Base-by-base conservation (phyloP, 306 rosid genomes). In the Castanospermum australe region DNA sequence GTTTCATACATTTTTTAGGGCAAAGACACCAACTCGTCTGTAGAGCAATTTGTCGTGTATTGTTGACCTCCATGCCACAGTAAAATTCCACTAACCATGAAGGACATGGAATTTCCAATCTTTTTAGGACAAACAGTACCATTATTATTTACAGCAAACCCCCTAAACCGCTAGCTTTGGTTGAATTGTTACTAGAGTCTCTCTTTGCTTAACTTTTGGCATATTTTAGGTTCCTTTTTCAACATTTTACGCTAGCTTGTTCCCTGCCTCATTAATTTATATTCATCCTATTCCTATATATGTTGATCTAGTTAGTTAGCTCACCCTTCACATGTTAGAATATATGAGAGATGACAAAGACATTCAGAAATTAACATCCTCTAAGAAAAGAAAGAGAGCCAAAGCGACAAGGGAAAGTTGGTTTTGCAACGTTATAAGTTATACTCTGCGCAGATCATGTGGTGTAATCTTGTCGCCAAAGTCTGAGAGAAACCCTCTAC, bases 21-120 rank as follows among this genome's bases (percentile, higher is more conserved):
- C 66, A 60, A 62, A 68, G 9, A 66, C 69, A 39, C 80, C 59
- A 28, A 45, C 51, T 15, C 73, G 70, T 51, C 59, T 48, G 15
- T 45, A 66, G 81, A 79, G 72, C 36, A 67, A 42, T 76, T 84
- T 89, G 90, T 94, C 90, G 87, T 86, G 70, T 90, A 88, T 60
- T 91, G 97, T 94, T 94, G 97, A 92, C 95, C 84, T 87, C 50
- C 59, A 45, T 71, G 54, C 8, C 69, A 91, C 88, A 88, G 94
- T 87, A 32, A 78, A 87, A 82, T 82, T 85, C 93, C 98, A 93
- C 94, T 89, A 87, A 76, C 67, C 48, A 63, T 42, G 83, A 66
- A 88, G 82, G 87, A 86, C 82, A 84, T 56, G 56, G 61, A 83
- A 48, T 71, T 89, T 85, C 76, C 50, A 79, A 85, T 88, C 89